Base-by-base conservation (phyloP, 768 basidiomycete genomes). In the Termitomyces sp. region DNA sequence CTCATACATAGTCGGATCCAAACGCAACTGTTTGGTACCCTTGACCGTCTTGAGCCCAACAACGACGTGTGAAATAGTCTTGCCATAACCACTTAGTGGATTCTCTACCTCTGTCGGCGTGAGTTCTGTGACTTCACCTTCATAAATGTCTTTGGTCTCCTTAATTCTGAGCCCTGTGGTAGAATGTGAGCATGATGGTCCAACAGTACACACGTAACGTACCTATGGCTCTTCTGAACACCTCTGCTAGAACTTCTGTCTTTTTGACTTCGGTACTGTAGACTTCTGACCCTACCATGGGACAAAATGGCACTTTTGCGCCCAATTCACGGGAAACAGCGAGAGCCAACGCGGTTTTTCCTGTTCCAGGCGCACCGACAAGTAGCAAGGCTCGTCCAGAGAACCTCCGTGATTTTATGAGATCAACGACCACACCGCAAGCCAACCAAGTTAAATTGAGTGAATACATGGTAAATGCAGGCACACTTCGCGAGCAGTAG, bases 81-180 rank as follows among this genome's bases (percentile, higher is more conserved):
- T 99, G 60, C 97, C 97, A 70, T 98, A 98, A 41, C 96, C 95
- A 54, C 90, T 94, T 47, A 98, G 80, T 23, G 96, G 96, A 73
- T 98, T 98, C 71, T 98, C 96, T 11, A 95, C 83, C 74, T 98
- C 97, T 19, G 92, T 85, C 4, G 97, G 97, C 4, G 96, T 97
- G 58, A 98, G 76, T 67, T 98, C 96, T 6, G 95, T 98, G 17
- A 99, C 91, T 74, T 99, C 95, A 56, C 97, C 95, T 70, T 98
- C 96, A 72, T 95, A 98, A 4, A 98, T 94, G 67, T 96, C 94
- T 69, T 99, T 98, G 3, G 95, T 98, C 73, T 98, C 96, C 73
- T 98, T 98, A 78, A 98, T 96, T 69, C 95, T 86, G 37, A 98
- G 82, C 42, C 96, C 95, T 95, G 3, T 11, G 1, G 9, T 3